Conservation (phyloP, 208 protist species). For the Leishmania guyanensis region DNA sequence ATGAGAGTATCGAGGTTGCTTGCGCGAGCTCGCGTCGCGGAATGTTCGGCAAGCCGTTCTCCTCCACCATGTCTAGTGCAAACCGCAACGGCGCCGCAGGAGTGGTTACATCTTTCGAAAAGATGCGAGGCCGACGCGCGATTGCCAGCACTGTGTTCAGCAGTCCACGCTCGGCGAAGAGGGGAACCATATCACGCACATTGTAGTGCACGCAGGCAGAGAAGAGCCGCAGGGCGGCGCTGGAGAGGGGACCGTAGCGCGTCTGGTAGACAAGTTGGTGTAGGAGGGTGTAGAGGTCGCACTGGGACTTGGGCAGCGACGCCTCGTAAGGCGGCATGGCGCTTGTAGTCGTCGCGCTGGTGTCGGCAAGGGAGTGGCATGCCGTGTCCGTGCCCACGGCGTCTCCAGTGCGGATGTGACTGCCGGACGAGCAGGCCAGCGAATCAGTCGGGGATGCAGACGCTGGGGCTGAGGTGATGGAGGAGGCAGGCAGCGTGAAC, state of each 20-base stretch:
- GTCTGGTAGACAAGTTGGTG: slow-evolving; percentile 60
- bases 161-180: slow-evolving; percentile 75
- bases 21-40: not conserved
- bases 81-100: slow-evolving; percentile 5
- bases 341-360: not conserved
- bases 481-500: slow-evolving; percentile 12
- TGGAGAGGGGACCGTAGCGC: slow-evolving; percentile 58
- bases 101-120: not conserved
- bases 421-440: not conserved
- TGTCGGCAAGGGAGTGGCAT: not conserved
- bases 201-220: slow-evolving; percentile 81
- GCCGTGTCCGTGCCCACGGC: not conserved
- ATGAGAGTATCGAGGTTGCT: not conserved
- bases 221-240: slow-evolving; percentile 53
- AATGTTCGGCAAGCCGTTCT: slow-evolving; percentile 21
- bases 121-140: slow-evolving; percentile 27
- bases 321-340: slow-evolving; percentile 2
- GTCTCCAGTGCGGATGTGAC: not conserved
- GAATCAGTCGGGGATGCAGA: not conserved
- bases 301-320: slow-evolving; percentile 14
- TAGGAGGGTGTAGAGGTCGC: slow-evolving; percentile 61
- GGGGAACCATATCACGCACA: slow-evolving; percentile 83
- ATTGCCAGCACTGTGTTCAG: slow-evolving; percentile 63
- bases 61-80: slow-evolving; percentile 25
- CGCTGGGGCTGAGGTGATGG: slow-evolving; percentile 5